Evolutionary conservation across 768 basidiomycete species (phyloP).

Genomic region (Auriscalpium orientale): DNA sequence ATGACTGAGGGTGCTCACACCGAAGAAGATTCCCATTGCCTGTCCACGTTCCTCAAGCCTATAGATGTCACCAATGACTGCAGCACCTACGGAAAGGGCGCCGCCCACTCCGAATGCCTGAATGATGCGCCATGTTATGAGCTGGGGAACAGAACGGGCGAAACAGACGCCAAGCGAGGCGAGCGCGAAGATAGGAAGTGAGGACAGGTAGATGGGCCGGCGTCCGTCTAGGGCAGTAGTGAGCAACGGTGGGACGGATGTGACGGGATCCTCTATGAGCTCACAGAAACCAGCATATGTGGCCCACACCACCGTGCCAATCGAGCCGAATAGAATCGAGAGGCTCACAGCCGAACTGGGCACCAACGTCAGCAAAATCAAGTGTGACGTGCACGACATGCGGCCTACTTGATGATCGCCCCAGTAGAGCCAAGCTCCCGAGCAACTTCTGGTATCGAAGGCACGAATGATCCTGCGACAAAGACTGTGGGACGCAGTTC

Average conservation of each 20-base stretch:
- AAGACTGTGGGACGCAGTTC: slow-evolving; percentile 39
- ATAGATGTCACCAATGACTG: slow-evolving; percentile 62
- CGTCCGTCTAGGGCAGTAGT: slow-evolving; percentile 46
- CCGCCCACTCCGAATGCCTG: slow-evolving; percentile 61
- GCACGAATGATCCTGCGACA: slow-evolving; percentile 61
- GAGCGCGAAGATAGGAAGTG: slow-evolving; percentile 49
- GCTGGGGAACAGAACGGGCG: slow-evolving; percentile 32
- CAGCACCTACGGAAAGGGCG: slow-evolving; percentile 47
- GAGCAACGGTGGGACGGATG: background rate
- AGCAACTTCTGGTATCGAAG: slow-evolving; percentile 68
- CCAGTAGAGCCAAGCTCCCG: slow-evolving; percentile 52
- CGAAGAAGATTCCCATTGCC: slow-evolving; percentile 53
- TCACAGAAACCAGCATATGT: slow-evolving; percentile 2
- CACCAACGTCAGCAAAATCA: background rate
- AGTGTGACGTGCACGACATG: background rate
- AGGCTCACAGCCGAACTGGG: slow-evolving; percentile 3
- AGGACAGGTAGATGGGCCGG: slow-evolving; percentile 47
- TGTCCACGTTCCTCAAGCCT: slow-evolving; percentile 51
- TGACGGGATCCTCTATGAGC: background rate
- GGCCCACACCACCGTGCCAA: slow-evolving; percentile 5
- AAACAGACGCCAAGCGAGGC: slow-evolving; percentile 54
- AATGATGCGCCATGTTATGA: slow-evolving; percentile 56
- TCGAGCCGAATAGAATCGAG: slow-evolving; percentile 1
- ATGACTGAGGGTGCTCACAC: slow-evolving; percentile 24
- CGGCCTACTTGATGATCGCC: slow-evolving; percentile 46